Conservation (phyloP, 106 monocot genomes). For the Dendrobium catenatum region DNA sequence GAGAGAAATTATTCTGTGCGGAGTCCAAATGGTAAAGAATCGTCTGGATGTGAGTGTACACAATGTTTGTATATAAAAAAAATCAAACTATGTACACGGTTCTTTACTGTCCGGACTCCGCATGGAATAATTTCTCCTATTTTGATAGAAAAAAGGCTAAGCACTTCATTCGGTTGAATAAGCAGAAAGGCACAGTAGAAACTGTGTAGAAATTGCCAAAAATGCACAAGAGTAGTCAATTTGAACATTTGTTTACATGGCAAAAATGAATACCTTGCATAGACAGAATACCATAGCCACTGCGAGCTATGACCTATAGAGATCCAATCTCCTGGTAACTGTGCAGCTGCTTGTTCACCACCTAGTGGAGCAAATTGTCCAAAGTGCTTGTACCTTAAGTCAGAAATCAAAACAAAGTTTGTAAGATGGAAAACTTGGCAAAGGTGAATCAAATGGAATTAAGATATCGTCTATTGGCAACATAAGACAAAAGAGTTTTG, state of each 20-base stretch:
- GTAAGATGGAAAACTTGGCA: not conserved
- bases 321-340: slow-evolving; percentile 87
- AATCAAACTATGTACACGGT: no score
- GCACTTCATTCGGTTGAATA: not conserved
- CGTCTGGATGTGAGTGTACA: no score
- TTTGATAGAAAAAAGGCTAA: no score
- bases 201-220: not conserved
- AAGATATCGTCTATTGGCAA: no score
- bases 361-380: slow-evolving; percentile 94
- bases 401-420: not conserved
- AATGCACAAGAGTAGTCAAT: not conserved
- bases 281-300: slow-evolving; percentile 89
- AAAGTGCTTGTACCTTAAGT: slow-evolving; percentile 69
- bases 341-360: slow-evolving; percentile 92
- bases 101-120: no score
- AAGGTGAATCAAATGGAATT: no score
- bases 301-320: slow-evolving; percentile 69
- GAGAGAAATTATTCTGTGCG: no score
- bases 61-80: no score
- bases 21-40: no score
- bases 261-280: slow-evolving; percentile 48
- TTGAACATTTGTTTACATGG: not conserved
- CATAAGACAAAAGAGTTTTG: not conserved
- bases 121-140: no score
- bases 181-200: not conserved